Percentiles rank a stretch among this genome's conserved stretches.
Evolutionary conservation across 768 basidiomycete genomes (phyloP).

Genomic region (Rhizopogon vesiculosus): DNA sequence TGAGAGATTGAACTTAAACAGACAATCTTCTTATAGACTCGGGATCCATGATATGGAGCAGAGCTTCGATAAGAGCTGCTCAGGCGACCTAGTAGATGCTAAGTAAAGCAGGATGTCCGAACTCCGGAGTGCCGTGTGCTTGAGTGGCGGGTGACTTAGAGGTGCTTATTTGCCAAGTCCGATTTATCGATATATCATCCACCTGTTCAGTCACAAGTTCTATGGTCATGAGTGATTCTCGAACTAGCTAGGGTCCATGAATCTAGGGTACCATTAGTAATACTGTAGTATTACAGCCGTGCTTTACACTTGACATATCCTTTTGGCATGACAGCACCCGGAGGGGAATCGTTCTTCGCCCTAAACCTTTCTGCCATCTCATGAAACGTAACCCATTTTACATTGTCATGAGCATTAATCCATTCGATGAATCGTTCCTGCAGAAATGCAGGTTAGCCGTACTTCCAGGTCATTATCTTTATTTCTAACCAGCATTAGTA

Average conservation of each 20-base stretch:
- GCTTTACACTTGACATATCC: conserved; percentile 24
- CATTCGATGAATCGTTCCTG: conserved; percentile 73
- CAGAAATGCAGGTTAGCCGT: background rate
- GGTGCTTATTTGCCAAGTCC: too few relatives aligned
- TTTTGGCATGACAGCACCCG: conserved; percentile 53
- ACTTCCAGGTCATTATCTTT: background rate
- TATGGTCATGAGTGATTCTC: background rate
- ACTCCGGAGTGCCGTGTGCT: background rate
- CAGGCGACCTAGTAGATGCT: background rate
- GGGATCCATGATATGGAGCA: background rate
- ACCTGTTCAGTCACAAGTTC: background rate
- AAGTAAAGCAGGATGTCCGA: conserved; percentile 2
- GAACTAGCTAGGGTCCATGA: background rate
- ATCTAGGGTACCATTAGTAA: too few relatives aligned
- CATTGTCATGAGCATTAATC: conserved; percentile 64
- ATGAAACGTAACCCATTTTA: conserved; percentile 68
- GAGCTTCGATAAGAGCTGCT: background rate
- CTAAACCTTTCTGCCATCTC: conserved; percentile 65
- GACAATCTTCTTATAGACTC: background rate
- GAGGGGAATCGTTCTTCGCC: conserved; percentile 39
- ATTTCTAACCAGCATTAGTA: conserved; percentile 57
- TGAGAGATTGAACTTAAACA: background rate
- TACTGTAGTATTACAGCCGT: background rate
- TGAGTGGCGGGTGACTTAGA: too few relatives aligned
- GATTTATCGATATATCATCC: too few relatives aligned